These are phyloP conservation scores for Cyberlindnera mrakii DNA, from an alignment of 805 yeast species.

Conservation along the genomic window DNA sequence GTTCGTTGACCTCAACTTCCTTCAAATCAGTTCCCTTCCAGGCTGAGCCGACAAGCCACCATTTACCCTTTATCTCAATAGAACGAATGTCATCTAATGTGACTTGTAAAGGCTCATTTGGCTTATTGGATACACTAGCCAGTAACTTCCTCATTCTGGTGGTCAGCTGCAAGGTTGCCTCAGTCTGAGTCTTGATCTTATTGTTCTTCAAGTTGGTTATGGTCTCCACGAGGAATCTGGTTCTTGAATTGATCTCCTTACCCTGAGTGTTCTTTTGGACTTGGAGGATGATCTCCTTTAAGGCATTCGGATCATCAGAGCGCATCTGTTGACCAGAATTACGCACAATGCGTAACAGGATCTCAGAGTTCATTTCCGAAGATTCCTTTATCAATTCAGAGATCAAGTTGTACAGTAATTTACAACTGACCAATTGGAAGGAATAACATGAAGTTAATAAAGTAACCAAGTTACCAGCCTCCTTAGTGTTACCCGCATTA, in stretches of 20 bases:
- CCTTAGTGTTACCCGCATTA: slow-evolving; percentile 37
- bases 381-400: slow-evolving; percentile 44
- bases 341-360: slow-evolving; percentile 64
- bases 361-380: slow-evolving; percentile 69
- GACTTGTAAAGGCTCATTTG: slow-evolving; percentile 77
- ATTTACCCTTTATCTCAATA: slow-evolving; percentile 79
- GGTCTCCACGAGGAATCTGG: slow-evolving; percentile 79
- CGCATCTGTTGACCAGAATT: slow-evolving; percentile 82
- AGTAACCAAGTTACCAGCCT: slow-evolving; percentile 62
- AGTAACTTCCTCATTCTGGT: slow-evolving; percentile 59
- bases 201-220: slow-evolving; percentile 83
- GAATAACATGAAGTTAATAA: slow-evolving; percentile 71
- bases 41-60: slow-evolving; percentile 99
- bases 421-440: slow-evolving; percentile 69
- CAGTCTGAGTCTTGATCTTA: slow-evolving; percentile 53
- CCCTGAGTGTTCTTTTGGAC: slow-evolving; percentile 38
- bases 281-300: slow-evolving; percentile 67
- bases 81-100: slow-evolving; percentile 73
- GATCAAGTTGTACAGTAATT: slow-evolving; percentile 73
- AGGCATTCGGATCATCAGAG: slow-evolving; percentile 80
- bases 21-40: slow-evolving; percentile 64
- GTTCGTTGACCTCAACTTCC: slow-evolving; percentile 14
- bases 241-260: slow-evolving; percentile 48
- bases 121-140: slow-evolving; percentile 42
- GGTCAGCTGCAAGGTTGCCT: slow-evolving; percentile 44